Percentiles rank a stretch among this genome's conserved stretches.
These are phyloP conservation scores for Boletus patriciae DNA, from an alignment of 768 basidiomycete species.

Conservation along the genomic window DNA sequence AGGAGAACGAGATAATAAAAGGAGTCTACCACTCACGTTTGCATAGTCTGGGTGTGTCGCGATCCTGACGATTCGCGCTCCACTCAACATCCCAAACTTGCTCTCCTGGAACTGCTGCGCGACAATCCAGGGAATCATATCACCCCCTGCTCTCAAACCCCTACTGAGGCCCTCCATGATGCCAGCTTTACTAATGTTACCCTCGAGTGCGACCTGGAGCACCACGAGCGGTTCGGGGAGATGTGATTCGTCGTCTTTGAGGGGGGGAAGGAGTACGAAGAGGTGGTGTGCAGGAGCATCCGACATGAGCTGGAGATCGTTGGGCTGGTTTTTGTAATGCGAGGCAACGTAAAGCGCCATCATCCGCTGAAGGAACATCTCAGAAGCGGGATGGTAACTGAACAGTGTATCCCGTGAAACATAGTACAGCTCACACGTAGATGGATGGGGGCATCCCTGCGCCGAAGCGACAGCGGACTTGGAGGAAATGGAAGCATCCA, in stretches of 20 bases:
- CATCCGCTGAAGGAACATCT: slow-evolving; percentile 96
- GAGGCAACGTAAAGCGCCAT: slow-evolving; percentile 97
- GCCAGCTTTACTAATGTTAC: slow-evolving; percentile 79
- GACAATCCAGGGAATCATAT: slow-evolving; percentile 97
- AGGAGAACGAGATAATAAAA: not conserved
- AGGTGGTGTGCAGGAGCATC: slow-evolving; percentile 97
- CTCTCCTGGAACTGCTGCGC: slow-evolving; percentile 95
- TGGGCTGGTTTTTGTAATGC: slow-evolving; percentile 99
- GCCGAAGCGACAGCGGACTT: slow-evolving; percentile 37
- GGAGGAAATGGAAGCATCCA: slow-evolving; percentile 75
- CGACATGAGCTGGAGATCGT: slow-evolving; percentile 95
- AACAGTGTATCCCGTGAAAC: slow-evolving; percentile 96
- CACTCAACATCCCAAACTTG: slow-evolving; percentile 88
- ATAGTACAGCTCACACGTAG: slow-evolving; percentile 91
- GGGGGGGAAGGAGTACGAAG: slow-evolving; percentile 91
- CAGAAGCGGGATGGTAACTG: slow-evolving; percentile 96
- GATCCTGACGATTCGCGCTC: slow-evolving; percentile 87
- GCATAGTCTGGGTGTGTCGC: slow-evolving; percentile 96
- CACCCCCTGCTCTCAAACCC: slow-evolving; percentile 85
- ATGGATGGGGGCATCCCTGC: slow-evolving; percentile 93
- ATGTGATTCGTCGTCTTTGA: slow-evolving; percentile 85
- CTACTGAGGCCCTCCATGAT: slow-evolving; percentile 85
- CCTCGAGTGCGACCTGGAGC: slow-evolving; percentile 93
- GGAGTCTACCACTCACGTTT: slow-evolving; percentile 53
- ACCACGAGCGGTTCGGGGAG: slow-evolving; percentile 96